Percentiles rank a stretch among this genome's conserved stretches.
These are phyloP conservation scores for Coniochaeta sp. DNA, from an alignment of 2,329 filamentous ascomycete genomes.

Conservation along the genomic window DNA sequence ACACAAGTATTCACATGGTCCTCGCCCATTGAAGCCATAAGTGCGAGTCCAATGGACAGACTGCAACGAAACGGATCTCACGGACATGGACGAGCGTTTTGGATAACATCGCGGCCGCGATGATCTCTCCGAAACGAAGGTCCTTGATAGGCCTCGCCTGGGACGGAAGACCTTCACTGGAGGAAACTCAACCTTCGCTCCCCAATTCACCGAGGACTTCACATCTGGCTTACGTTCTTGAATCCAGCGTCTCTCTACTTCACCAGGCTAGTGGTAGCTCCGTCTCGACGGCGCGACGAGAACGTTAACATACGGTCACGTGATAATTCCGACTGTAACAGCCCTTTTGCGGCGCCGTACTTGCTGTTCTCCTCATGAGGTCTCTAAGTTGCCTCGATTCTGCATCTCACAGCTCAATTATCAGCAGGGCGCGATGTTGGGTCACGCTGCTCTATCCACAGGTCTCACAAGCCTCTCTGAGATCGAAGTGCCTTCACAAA, in stretches of 20 bases:
- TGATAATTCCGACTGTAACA: not conserved
- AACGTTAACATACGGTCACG: not conserved
- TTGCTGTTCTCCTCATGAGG: not conserved
- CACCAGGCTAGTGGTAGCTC: not conserved
- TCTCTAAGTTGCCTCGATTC: not conserved
- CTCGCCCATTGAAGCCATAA: no score
- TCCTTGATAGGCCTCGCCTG: not conserved
- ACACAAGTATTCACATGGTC: no score
- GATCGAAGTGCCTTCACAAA: not conserved
- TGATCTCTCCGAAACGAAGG: not conserved
- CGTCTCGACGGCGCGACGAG: not conserved
- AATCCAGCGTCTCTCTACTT: not conserved
- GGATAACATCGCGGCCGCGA: constrained; percentile 1
- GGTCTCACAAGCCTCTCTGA: not conserved
- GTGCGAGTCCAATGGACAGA: not conserved
- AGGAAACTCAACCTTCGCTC: not conserved
- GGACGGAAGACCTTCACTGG: not conserved
- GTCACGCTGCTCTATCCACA: not conserved
- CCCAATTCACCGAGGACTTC: not conserved
- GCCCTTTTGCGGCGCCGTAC: not conserved
- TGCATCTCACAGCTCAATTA: not conserved
- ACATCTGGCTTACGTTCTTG: not conserved
- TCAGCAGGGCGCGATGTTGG: not conserved
- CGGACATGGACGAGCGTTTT: not conserved
- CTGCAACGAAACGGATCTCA: not conserved